Evolutionary conservation across 1,284 basidiomycete genomes (phyloP), one percentile per base, ranked within the genome.

Genomic region (Ceratobasidium sp.): DNA sequence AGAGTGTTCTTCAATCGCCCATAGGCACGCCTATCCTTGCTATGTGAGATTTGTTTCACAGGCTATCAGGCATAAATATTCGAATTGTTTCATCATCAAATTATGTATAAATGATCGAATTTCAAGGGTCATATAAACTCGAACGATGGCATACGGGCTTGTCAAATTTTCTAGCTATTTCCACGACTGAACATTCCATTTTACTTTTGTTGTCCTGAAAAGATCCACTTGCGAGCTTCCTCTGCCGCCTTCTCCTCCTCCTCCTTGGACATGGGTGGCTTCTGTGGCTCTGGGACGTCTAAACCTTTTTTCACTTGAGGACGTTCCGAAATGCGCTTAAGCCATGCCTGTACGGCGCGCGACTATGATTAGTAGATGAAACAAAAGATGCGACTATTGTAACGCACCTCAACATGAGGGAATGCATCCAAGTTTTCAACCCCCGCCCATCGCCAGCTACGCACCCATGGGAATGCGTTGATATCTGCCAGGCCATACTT

Each of bases 401-500:
- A 28, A 71, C 76, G 61, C 74, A 84, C 86, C 81, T 87, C 85
- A 59, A 91, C 78, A 59, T 80, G 80, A 0, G 90, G 88, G 82
- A 83, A 92, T 64, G 86, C 83, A 50, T 84, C 82, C 41, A 91
- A 79, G 32, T 80, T 83, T 53, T 87, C 82, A 53, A 89, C 81
- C 21, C 86, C 86, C 8, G 85, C 80, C 76, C 81, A 84, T 9
- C 74, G 72, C 77, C 86, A 81, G 16, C 78, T 69, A 23, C 83
- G 79, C 34, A 91, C 83, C 88, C 88, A 89, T 3, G 85, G 83
- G 75, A 83, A 82, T 10, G 83, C 82, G 75, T 90, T 90, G 74
- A 88, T 83, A 76, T 90, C 88, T 2, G 89, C 92, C 41, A 93
- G 82, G 50, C 84, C 87, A 80, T 86, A 92, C 72, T 85, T 87